Conservation (phyloP, 352 stramenopile genomes). For the Phytophthora lateralis region DNA sequence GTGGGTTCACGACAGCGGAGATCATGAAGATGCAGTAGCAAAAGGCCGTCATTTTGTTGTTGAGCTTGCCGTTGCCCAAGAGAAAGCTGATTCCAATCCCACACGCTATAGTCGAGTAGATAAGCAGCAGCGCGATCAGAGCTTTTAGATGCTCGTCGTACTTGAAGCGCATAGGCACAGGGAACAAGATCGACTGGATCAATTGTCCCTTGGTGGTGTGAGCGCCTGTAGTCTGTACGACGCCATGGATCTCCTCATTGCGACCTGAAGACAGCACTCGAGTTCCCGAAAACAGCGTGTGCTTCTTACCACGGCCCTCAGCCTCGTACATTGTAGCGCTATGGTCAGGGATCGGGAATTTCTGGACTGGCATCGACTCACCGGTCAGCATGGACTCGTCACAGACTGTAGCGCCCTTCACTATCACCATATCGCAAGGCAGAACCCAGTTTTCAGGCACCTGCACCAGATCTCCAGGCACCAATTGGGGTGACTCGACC, state of each 20-base stretch:
- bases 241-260: conserved; percentile 54
- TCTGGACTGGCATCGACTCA: conserved; percentile 78
- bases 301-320: conserved; percentile 50
- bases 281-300: conserved; percentile 82
- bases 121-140: conserved; percentile 63
- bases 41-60: conserved; percentile 60
- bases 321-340: conserved; percentile 41
- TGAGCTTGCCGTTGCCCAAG: conserved; percentile 47
- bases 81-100: conserved; percentile 53
- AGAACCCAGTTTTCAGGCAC: conserved; percentile 53
- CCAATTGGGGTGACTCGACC: conserved; percentile 37
- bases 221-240: conserved; percentile 72
- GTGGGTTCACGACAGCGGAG: conserved; percentile 60
- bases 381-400: conserved; percentile 63
- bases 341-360: conserved; percentile 56
- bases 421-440: conserved; percentile 61
- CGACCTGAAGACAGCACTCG: conserved; percentile 48
- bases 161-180: conserved; percentile 81
- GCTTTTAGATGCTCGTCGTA: conserved; percentile 83
- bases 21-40: conserved; percentile 70
- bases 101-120: conserved; percentile 63
- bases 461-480: conserved; percentile 55
- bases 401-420: conserved; percentile 53
- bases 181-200: conserved; percentile 79
- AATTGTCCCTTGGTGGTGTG: conserved; percentile 80